Evolutionary conservation across 2,329 filamentous ascomycete genomes (phyloP), one percentile per base, ranked within the genome.

Genomic region (Penicillium thymicola): DNA sequence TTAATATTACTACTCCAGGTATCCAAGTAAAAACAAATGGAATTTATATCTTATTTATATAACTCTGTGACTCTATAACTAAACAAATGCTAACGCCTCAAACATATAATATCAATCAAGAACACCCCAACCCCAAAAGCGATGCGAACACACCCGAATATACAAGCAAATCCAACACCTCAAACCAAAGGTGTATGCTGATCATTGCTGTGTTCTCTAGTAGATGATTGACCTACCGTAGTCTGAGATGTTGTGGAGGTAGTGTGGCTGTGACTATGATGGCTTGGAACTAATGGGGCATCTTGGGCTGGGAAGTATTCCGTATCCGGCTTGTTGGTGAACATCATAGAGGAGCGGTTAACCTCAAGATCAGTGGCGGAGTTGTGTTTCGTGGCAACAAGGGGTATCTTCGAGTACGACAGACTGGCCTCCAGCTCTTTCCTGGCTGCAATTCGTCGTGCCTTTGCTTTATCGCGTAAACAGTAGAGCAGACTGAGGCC

Each of bases 401-500:
- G 38, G 2, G 41, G 49, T 21, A 32, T 11, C 13, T 23, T 25
- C 7, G 56, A 32, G 18, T 10, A 18, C 2, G 56, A 36, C 6
- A 16, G 14, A 3, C 18, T 43, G 1, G 54, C 44, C 7, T 38
- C 40, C 23, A 51, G 16, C 1, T 52, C 16, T 23, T 62, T 54
- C 38, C 53, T 43, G 2, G 52, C 50, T 1, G 58, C 58, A n/a
- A 62, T 57, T 2, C 60, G 60, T n/a, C 53, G 43, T 3, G 52
- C 18, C 37, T 45, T 62, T 6, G 58, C 60, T 46, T 43, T 43
- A 7, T 60, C 38, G 3, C 30, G 43, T 0, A 21, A 38, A 16
- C 55, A 62, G 40, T 62, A 45, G 2, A 52, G 2, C 4, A 55
- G 54, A n/a, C 42, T 50, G 21, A 62, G 25, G 4, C 50, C 53